Base-by-base conservation (phyloP, 148 eudicot genomes). In the Persicaria tinctoria region DNA sequence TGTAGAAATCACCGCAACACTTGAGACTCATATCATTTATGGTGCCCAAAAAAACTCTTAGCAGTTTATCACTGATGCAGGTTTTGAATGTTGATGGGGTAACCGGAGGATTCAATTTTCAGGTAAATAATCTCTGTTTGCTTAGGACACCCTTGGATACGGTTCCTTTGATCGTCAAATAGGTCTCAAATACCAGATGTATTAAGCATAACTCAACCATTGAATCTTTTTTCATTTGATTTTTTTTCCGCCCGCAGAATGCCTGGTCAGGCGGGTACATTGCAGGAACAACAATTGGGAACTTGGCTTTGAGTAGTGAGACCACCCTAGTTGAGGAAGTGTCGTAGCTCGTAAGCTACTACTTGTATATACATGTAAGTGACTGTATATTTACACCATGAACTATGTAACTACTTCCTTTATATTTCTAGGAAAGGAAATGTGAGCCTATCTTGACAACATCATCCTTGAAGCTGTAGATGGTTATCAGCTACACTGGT, bases 241-340 rank as follows among this genome's bases (percentile, higher is more conserved):
- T 23, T 23, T 23, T 23, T 23, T 23, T 23, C 0, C 5, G 70
- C 57, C 72, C 81, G 76, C 88, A 94, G 98, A 94, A 94, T 86
- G 98, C 97, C 51, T 94, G 98, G 98, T 88, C 96, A 0, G 98
- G 98, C 74, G 97, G 97, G 71, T 89, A 87, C 68, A 91, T 90
- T 77, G 98, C 98, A 11, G 97, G 97, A 74, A 87, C 96, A 51
- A 87, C 86, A 66, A 87, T 94, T 27, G 98, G 97, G 2, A 86
- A 86, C 51, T 78, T 86, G 78, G 91, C 93, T 41, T 66, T n/a
- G 6, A 66, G 70, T 38, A 66, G 70, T 66, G 48, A 66, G 41
- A 32, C 41, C 47, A 41, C 47, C 48, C 9, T 66, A 44, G 48
- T 41, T 13, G 70, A 13, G 18, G 48, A 66, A 66, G 20, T 66